phyloP scores from a whole-genome alignment of 2,329 filamentous ascomycete genomes.

The Claviceps sp. region DNA sequence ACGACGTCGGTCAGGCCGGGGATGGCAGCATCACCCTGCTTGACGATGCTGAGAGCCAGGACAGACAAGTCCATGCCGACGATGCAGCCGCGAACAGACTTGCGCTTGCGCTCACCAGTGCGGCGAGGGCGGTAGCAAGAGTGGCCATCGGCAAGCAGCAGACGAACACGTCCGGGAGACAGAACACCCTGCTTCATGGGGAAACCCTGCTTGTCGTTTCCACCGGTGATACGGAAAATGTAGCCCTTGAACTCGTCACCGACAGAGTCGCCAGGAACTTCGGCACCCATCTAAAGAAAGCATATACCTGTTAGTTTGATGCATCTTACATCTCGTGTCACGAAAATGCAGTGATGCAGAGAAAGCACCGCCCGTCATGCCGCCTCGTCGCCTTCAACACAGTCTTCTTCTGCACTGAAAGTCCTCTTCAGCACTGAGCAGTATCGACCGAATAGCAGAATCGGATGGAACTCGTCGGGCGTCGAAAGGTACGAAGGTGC shows the following conservation, averaged over 20 bases:
- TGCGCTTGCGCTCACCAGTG: slow-evolving; percentile 97
- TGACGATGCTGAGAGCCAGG: slow-evolving; percentile 87
- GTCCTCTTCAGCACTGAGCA: not conserved
- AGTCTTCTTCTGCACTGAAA: not conserved
- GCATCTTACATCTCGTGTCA: not conserved
- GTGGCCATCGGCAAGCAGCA: slow-evolving; percentile 92
- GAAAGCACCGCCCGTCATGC: not conserved
- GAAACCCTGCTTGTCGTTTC: slow-evolving; percentile 99
- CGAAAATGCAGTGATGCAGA: too few relatives aligned
- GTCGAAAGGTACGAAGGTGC: not conserved
- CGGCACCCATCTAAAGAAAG: slow-evolving; percentile 59
- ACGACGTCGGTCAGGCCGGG: slow-evolving; percentile 95
- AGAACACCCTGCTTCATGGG: slow-evolving; percentile 99
- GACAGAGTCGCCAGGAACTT: slow-evolving; percentile 86
- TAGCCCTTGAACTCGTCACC: slow-evolving; percentile 99
- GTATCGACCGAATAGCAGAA: too few relatives aligned
- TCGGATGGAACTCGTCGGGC: not conserved
- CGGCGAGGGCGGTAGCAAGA: slow-evolving; percentile 98
- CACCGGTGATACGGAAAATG: slow-evolving; percentile 98
- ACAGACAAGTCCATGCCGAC: slow-evolving; percentile 92
- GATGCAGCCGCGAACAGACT: slow-evolving; percentile 98
- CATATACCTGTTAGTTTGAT: slow-evolving; percentile 18
- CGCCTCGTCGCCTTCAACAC: too few relatives aligned
- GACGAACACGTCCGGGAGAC: slow-evolving; percentile 95
- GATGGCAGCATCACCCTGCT: slow-evolving; percentile 91